Conservation (phyloP, 2,329 filamentous ascomycete genomes). For the Rutstroemia sydowiana region DNA sequence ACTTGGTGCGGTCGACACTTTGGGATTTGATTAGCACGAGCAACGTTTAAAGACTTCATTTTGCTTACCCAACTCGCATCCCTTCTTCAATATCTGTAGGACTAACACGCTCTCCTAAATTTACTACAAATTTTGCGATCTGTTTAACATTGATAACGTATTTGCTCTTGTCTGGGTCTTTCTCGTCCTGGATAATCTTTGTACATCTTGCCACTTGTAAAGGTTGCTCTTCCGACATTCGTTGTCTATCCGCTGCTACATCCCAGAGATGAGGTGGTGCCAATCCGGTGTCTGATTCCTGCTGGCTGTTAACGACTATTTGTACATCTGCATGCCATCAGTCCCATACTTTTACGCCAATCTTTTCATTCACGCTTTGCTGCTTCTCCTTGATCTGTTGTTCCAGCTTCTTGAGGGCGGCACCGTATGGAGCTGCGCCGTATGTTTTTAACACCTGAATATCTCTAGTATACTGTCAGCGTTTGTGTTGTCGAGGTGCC, state of each 20-base stretch:
- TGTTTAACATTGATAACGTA: constrained; percentile 99
- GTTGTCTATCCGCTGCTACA: constrained; percentile 92
- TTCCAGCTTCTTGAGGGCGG: constrained; percentile 91
- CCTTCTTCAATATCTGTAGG: constrained; percentile 99
- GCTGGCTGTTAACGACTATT: not conserved
- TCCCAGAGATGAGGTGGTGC: constrained; percentile 99
- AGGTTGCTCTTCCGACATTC: constrained; percentile 97
- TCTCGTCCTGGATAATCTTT: constrained; percentile 97
- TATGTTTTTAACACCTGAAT: constrained; percentile 99
- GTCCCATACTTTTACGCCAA: constrained; percentile 64
- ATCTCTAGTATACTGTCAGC: constrained; percentile 58
- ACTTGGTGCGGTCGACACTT: constrained; percentile 94
- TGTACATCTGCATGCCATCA: not conserved
- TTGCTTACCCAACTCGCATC: constrained; percentile 78
- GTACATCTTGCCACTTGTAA: constrained; percentile 96
- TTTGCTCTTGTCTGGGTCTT: constrained; percentile 96
- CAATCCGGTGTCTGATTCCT: constrained; percentile 98
- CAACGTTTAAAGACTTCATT: constrained; percentile 10
- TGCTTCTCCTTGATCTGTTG: constrained; percentile 99
- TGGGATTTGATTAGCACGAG: constrained; percentile 16
- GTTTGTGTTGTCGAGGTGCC: constrained; percentile 8
- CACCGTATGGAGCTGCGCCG: constrained; percentile 90
- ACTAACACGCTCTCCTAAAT: constrained; percentile 91
- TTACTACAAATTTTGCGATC: constrained; percentile 98
- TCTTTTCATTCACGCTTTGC: constrained; percentile 97